phyloP scores from a whole-genome alignment of 129 eudicot species.

The Escallonia herrerae region DNA sequence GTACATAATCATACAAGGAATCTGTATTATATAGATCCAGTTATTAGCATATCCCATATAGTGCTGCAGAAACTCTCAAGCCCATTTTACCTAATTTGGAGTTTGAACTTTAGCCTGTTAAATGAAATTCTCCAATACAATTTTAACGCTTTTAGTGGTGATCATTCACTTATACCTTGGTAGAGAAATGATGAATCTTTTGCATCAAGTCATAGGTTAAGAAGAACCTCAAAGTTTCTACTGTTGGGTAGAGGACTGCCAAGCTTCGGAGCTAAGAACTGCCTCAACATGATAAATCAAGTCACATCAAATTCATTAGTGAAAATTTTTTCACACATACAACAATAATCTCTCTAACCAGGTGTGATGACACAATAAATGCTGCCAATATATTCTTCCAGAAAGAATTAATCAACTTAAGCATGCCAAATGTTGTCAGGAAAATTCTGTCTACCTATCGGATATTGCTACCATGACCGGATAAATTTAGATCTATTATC shows the following conservation, averaged over 20 bases:
- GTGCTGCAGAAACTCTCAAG: background rate
- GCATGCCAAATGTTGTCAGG: no score
- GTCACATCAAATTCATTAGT: background rate
- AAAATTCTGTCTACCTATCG: no score
- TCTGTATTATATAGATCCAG: background rate
- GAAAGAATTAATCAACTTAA: no score
- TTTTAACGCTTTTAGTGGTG: background rate
- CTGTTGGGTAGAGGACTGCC: background rate
- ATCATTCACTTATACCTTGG: background rate
- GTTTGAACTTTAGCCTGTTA: no score
- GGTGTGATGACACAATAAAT: background rate
- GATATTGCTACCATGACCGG: no score
- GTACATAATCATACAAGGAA: no score
- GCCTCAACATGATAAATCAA: background rate
- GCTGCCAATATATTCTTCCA: no score
- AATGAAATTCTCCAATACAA: no score
- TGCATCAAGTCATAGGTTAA: background rate
- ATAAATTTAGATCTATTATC: no score
- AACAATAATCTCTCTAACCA: background rate
- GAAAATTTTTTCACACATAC: no score
- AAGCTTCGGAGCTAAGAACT: background rate
- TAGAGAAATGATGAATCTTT: background rate
- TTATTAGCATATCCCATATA: background rate
- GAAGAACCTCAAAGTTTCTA: background rate
- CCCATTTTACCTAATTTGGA: no score